Conservation (phyloP, 2,329 filamentous ascomycete genomes). For the Chlorencoelia australis region DNA sequence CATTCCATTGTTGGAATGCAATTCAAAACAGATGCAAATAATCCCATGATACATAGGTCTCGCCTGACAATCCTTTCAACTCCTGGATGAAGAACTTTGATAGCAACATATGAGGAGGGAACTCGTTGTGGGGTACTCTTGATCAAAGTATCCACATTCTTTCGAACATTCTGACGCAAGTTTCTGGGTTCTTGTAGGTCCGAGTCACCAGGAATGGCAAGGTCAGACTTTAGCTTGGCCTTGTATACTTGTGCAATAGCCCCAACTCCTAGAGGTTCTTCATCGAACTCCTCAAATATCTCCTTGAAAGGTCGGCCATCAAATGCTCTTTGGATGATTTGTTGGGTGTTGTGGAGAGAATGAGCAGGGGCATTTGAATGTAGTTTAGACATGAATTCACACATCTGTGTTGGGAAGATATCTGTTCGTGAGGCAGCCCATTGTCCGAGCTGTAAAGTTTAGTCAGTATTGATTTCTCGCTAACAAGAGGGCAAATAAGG, state of each 20-base stretch:
- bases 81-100: slow-evolving; percentile 89
- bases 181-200: slow-evolving; percentile 46
- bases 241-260: slow-evolving; percentile 98
- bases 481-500: neutral
- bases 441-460: slow-evolving; percentile 67
- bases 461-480: slow-evolving; percentile 11
- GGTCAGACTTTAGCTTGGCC: slow-evolving; percentile 74
- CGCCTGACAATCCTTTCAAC: slow-evolving; percentile 86
- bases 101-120: slow-evolving; percentile 83
- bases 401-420: slow-evolving; percentile 91
- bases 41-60: slow-evolving; percentile 86
- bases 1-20: slow-evolving; percentile 89
- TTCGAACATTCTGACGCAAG: slow-evolving; percentile 59
- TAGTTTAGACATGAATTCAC: slow-evolving; percentile 83
- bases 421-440: slow-evolving; percentile 96
- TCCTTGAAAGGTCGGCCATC: slow-evolving; percentile 70
- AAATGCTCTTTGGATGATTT: slow-evolving; percentile 74
- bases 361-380: slow-evolving; percentile 94
- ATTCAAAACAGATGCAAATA: slow-evolving; percentile 80
- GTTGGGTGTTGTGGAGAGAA: slow-evolving; percentile 68
- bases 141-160: slow-evolving; percentile 74
- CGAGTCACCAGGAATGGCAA: slow-evolving; percentile 53
- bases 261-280: slow-evolving; percentile 80
- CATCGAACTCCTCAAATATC: slow-evolving; percentile 93
- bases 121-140: slow-evolving; percentile 80